Evolutionary conservation across 495 filamentous ascomycete species (phyloP).

Genomic region (Jackrogersella multiformis): DNA sequence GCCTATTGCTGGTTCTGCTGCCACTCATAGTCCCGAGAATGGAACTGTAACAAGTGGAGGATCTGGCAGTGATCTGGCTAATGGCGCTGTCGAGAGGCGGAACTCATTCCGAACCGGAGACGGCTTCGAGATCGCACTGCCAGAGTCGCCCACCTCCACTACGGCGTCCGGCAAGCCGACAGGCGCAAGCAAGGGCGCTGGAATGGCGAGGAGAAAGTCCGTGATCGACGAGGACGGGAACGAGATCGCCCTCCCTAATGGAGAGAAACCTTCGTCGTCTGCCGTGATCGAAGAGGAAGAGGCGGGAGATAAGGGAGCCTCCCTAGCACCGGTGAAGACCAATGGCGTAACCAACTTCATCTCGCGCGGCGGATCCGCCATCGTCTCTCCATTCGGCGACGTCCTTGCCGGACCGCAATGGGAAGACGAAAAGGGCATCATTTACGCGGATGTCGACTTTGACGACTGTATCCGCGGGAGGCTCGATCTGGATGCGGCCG

Average conservation of each 20-base stretch:
- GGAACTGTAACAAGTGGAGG: not conserved
- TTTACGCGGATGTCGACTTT: conserved; percentile 61
- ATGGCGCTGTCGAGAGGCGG: conserved; percentile 22
- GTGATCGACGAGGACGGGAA: conserved; percentile 59
- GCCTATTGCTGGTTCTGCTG: not conserved
- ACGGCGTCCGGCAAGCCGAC: no score
- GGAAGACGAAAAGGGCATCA: conserved; percentile 70
- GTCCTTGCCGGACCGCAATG: conserved; percentile 83
- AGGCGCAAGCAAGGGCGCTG: no score
- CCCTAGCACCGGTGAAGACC: not conserved
- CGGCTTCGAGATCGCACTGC: conserved; percentile 59
- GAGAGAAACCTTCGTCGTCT: not conserved
- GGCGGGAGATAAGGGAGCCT: no score
- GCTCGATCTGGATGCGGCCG: conserved; percentile 75
- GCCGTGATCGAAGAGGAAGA: conserved; percentile 6
- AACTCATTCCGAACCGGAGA: conserved; percentile 51
- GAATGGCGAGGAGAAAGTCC: conserved; percentile 45
- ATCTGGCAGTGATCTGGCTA: not conserved
- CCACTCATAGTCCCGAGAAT: not conserved
- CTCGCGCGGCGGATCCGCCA: conserved; percentile 81
- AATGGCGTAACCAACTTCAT: conserved; percentile 54
- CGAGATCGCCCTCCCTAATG: conserved; percentile 52
- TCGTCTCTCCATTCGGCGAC: conserved; percentile 81
- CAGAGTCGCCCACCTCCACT: no score
- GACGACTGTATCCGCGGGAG: conserved; percentile 63